Base-by-base conservation (phyloP, 2,329 filamentous ascomycete species). In the Aureobasidium sp. region DNA sequence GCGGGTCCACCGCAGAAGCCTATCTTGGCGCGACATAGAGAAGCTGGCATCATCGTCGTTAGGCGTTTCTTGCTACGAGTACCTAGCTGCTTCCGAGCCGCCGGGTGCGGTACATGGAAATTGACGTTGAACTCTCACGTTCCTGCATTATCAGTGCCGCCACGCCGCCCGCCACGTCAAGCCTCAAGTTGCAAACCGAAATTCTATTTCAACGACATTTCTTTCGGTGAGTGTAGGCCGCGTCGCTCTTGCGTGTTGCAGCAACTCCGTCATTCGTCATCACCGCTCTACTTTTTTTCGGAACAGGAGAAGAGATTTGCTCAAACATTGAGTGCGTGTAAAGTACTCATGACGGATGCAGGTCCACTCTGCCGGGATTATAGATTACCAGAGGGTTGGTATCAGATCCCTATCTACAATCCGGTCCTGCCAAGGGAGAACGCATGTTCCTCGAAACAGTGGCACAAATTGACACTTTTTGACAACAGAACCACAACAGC, bases 61-160 rank as follows among this genome's bases (percentile, higher is more conserved):
- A 42, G 51, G 38, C 51, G 29, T 53, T 53, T 10, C 9, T 35
- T 37, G 40, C 53, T 38, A 35, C n/a, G 27, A 29, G 53, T n/a
- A n/a, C n/a, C n/a, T n/a, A n/a, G n/a, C n/a, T n/a, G 19, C 21
- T 29, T 29, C 53, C 40, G 53, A 57, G 49, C 49, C 49, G 40
- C 29, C 31, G 53, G 43, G 43, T 46, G 43, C 43, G 25, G 42
- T 29, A 43, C 42, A 37, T 27, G 38, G 35, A 45, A 31, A 40
- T 38, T 49, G 33, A 23, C 43, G 42, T 58, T 49, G 43, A 40
- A 47, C 31, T 57, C 21, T 35, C 43, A 57, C 45, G 55, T 59
- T 59, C 55, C 55, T 59, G 45, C 55, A 59, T 59, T 31, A 23
- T 35, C 55, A 50, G 15, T 59, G 35, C 55, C 55, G 55, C 55